Percentiles rank a stretch among this genome's conserved stretches.
Conservation (phyloP, 345 rosid species). For the Rhodamnia rubescens region DNA sequence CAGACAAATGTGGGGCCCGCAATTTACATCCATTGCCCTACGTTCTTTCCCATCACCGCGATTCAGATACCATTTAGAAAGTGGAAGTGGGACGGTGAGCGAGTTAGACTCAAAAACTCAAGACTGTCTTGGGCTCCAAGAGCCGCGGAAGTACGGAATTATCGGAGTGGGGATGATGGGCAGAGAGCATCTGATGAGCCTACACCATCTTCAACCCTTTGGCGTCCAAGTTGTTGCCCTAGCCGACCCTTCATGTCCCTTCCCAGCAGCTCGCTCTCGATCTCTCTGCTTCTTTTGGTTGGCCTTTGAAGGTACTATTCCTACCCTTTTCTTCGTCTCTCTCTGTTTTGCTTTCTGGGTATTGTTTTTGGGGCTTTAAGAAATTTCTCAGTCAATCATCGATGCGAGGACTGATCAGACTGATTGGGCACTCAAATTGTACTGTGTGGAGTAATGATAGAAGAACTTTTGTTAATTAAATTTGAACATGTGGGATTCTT, state of each 20-base stretch:
- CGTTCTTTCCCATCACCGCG: not conserved
- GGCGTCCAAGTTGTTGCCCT: conserved; percentile 57
- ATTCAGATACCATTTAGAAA: not conserved
- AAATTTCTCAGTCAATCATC: not conserved
- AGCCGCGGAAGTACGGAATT: conserved; percentile 41
- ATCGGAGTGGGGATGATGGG: conserved; percentile 98
- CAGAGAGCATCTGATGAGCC: conserved; percentile 82
- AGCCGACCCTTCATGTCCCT: conserved; percentile 73
- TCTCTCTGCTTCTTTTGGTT: conserved; percentile 46
- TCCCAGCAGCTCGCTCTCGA: conserved; percentile 56
- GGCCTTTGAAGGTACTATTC: conserved; percentile 46
- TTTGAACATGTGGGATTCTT: too few species aligned
- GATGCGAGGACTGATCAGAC: not conserved
- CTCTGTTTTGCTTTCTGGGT: not conserved
- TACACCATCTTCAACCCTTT: conserved; percentile 60
- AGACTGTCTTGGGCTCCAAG: not conserved
- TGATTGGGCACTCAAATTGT: not conserved
- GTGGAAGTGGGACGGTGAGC: not conserved
- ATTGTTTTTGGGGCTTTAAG: not conserved
- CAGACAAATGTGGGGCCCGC: not conserved
- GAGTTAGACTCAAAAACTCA: not conserved
- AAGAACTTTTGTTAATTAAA: not conserved
- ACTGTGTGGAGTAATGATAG: not conserved
- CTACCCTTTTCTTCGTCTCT: not conserved
- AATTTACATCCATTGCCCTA: not conserved